Base-by-base conservation (phyloP, 2,329 filamentous ascomycete species). In the Trichothecium roseum region DNA sequence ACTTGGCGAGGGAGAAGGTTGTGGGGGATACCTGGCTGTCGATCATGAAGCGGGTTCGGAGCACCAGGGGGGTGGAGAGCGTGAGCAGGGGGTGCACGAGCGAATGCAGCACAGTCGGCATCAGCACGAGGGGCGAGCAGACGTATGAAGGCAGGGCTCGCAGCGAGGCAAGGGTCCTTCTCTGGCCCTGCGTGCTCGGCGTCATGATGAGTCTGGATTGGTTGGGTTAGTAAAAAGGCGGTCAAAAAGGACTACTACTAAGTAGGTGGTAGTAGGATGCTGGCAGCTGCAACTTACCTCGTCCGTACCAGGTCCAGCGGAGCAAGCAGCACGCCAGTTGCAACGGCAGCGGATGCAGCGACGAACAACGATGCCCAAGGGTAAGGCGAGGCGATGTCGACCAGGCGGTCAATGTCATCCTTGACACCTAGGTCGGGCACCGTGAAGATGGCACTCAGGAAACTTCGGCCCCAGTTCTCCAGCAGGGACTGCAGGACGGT, bases 281-380 rank as follows among this genome's bases (percentile, higher is more conserved):
- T 4, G 8, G 8, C 22, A 9, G 8, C 22, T 9, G 5, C 5
- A 17, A 18, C 74, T 34, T 57, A 70, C 68, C 66, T 62, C 34
- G 89, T 96, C 46, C 91, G 81, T 30, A 95, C 79, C 22, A 94
- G 76, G 55, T 98, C 91, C 31, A 98, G 68, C 1, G 91, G 91
- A 2, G 88, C 78, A 12, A 98, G 75, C 17, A 88, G 66, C 8
- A 95, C 64, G 4, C 86, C 85, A 0, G 89, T 86, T 5, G 81
- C 74, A 8, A 77, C 74, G 6, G 77, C 74, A 2, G 76, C 75
- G 0, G 70, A 58, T 4, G 74, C 72, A 7, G 76, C 74, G 18
- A 96, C 80, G 38, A 79, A 74, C 3, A 98, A 68, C 1, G 85
- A 91, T 1, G 79, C 77, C 64, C 86, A 74, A 0, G 89, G 88